Conservation (phyloP, 495 filamentous ascomycete species). For the Aspergillus incahuasiensis region DNA sequence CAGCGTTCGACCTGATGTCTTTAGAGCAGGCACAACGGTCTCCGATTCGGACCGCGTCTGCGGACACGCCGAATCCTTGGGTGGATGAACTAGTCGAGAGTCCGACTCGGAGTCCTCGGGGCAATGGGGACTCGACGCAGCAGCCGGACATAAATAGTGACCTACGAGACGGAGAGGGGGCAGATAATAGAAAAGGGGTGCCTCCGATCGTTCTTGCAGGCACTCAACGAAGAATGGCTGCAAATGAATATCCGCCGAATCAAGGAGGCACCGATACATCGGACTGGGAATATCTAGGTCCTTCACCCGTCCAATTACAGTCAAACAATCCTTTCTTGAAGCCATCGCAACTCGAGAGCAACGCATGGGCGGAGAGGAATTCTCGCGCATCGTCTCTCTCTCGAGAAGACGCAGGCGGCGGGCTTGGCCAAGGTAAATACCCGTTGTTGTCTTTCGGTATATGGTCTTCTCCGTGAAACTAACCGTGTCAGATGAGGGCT, state of each 20-base stretch:
- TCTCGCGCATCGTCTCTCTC: conserved; percentile 19
- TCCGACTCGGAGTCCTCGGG: conserved; percentile 12
- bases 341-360: conserved; percentile 20
- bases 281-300: conserved; percentile 23
- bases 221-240: conserved; percentile 20
- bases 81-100: conserved; percentile 29
- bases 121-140: background rate
- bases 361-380: conserved; percentile 25
- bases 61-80: conserved; percentile 32
- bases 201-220: conserved; percentile 27
- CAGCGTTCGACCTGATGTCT: conserved; percentile 42
- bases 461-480: conserved; percentile 6
- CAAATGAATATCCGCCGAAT: conserved; percentile 23
- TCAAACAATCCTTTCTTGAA: conserved; percentile 46
- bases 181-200: conserved; percentile 13
- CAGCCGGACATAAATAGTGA: conserved; percentile 4
- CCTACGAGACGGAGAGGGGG: conserved; percentile 3
- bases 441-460: background rate
- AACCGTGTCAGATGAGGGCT: conserved; percentile 33
- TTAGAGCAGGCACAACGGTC: conserved; percentile 42
- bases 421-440: conserved; percentile 31
- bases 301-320: conserved; percentile 29
- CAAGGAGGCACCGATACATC: conserved; percentile 5
- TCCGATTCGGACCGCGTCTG: conserved; percentile 31
- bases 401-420: conserved; percentile 23